Evolutionary conservation across 352 stramenopile species (phyloP).

Genomic region (Globisporangium takayamanum): DNA sequence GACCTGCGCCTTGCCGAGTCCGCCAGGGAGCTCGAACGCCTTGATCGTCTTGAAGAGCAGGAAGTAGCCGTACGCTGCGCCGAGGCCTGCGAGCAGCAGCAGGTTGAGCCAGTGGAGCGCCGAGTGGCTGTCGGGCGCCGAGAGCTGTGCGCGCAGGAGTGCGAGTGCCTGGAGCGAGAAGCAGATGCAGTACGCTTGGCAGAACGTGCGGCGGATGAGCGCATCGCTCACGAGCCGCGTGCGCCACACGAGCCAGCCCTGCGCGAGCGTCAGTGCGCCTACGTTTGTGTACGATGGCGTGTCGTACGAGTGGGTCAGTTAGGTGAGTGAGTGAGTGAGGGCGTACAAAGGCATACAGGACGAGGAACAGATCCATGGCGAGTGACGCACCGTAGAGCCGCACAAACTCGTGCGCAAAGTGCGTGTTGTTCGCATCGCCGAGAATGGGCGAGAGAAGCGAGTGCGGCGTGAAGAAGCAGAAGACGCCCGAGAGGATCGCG

Average conservation of each 20-base stretch:
- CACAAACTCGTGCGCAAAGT: slow-evolving; percentile 83
- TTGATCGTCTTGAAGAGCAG: slow-evolving; percentile 86
- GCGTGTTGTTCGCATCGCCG: slow-evolving; percentile 66
- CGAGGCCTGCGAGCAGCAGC: slow-evolving; percentile 53
- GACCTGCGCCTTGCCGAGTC: slow-evolving; percentile 42
- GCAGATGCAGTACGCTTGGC: slow-evolving; percentile 85
- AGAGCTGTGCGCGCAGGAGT: slow-evolving; percentile 65
- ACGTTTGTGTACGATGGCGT: not conserved
- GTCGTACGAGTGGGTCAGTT: not conserved
- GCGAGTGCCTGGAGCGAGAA: slow-evolving; percentile 72
- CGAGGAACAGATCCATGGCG: not conserved
- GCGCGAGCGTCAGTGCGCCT: slow-evolving; percentile 75
- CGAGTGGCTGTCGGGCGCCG: slow-evolving; percentile 72
- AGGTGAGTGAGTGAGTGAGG: not conserved
- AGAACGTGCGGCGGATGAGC: slow-evolving; percentile 82
- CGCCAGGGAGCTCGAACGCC: slow-evolving; percentile 70
- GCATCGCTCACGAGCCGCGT: slow-evolving; percentile 81
- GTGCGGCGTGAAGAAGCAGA: slow-evolving; percentile 78
- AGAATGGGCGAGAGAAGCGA: slow-evolving; percentile 76
- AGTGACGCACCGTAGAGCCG: slow-evolving; percentile 63
- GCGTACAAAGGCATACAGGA: not conserved
- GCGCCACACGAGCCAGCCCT: slow-evolving; percentile 84
- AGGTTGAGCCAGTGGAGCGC: slow-evolving; percentile 81
- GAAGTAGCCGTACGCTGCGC: slow-evolving; percentile 77
- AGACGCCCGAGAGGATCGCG: slow-evolving; percentile 48